phyloP scores from a whole-genome alignment of 2,329 filamentous ascomycete genomes.

The Cercospora beticola region DNA sequence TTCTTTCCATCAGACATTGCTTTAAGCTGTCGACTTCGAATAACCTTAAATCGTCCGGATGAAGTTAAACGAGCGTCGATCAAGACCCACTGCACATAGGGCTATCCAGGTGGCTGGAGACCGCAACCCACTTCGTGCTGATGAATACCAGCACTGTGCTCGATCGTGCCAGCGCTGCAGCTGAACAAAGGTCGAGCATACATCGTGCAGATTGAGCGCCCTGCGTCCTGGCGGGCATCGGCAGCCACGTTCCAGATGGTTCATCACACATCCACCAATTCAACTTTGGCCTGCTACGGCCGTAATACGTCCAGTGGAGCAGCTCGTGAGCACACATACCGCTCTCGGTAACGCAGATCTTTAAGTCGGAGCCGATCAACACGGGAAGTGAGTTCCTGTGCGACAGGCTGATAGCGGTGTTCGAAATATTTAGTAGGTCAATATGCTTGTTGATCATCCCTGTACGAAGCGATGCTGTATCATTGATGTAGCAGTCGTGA shows the following conservation, averaged over 20 bases:
- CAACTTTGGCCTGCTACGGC: neutral
- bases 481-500: neutral
- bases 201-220: neutral
- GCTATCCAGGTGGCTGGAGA: constrained; percentile 3
- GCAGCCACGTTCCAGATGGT: neutral
- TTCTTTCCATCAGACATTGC: neutral
- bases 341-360: neutral
- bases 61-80: constrained; percentile 2
- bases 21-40: neutral
- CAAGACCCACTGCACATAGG: constrained; percentile 6
- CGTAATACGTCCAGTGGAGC: neutral
- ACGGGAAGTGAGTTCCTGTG: neutral
- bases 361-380: neutral
- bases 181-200: neutral
- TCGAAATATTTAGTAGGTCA: too few relatives aligned
- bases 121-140: neutral
- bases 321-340: constrained; percentile 7
- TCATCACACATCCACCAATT: neutral
- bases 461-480: neutral
- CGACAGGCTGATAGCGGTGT: neutral
- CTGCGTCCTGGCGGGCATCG: neutral
- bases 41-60: constrained; percentile 2
- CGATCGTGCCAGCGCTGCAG: neutral
- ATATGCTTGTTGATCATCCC: neutral
- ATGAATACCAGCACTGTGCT: neutral